Evolutionary conservation across 164 flowering plant species (phyloP), one percentile per base, ranked within the genome.

Genomic region (Magnolia changhungtana): DNA sequence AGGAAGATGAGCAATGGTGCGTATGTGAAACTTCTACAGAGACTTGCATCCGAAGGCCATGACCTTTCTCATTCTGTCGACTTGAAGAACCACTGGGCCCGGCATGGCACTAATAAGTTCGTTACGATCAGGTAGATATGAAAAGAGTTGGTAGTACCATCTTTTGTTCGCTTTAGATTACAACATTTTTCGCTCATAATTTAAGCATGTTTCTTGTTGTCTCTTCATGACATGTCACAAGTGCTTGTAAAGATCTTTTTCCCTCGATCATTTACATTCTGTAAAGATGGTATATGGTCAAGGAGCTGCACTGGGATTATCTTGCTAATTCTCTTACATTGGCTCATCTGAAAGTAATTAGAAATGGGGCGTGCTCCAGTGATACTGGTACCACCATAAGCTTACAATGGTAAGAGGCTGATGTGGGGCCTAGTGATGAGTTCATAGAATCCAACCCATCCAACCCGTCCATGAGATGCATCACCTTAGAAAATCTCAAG

Each of bases 1-100:
- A 78, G 98, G 81, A 93, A 93, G 80, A 93, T 93, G 98, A 93
- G 96, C 68, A 91, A 84, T 66, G 98, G 98, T 7, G 98, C 98
- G 9, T 93, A 92, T 76, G 92, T 89, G 88, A 93, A 93, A 86
- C 96, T 92, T 0, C 75, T 93, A 82, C 96, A 93, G 86, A 92
- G 90, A 80, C 95, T 93, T 70, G 86, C 85, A 8, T 80, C 89
- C 6, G 96, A 92, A 79, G 92, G 91, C n/a, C 88, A 88, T 79
- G 84, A 85, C 80, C 90, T 93, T 76, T 81, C 90, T 69, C 87
- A 84, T 77, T 89, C 92, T 20, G 90, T 93, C 77, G 98, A 93
- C 82, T 81, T 93, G 84, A 92, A 85, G 92, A 82, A 81, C 76
- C 86, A 90, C 80, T 92, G 98, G 98, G 98, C 98, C 1, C 90